phyloP scores from a whole-genome alignment of 345 rosid genomes.

The Brassica carinata region DNA sequence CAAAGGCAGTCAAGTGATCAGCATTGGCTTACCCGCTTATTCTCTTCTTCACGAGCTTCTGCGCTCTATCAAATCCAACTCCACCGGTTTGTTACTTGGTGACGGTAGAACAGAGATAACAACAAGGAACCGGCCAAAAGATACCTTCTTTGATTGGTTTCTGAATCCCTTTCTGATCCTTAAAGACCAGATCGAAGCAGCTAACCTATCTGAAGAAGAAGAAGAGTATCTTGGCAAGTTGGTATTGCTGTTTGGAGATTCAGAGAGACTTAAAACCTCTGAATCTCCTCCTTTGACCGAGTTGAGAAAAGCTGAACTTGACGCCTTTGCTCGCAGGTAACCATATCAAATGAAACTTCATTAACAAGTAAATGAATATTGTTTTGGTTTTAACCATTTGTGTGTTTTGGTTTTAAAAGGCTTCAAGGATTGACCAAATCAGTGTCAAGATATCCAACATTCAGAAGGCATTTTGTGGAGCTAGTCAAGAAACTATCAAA shows the following conservation, averaged over 20 bases:
- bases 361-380: background rate
- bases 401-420: conserved; percentile 44
- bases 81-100: conserved; percentile 57
- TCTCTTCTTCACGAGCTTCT: conserved; percentile 68
- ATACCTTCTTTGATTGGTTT: conserved; percentile 87
- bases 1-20: conserved; percentile 64
- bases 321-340: conserved; percentile 94
- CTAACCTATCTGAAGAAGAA: conserved; percentile 66
- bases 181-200: conserved; percentile 86
- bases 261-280: conserved; percentile 58
- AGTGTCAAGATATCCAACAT: conserved; percentile 83
- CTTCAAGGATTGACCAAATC: conserved; percentile 85
- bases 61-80: conserved; percentile 64
- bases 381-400: background rate
- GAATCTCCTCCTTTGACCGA: conserved; percentile 69
- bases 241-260: conserved; percentile 67
- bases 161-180: conserved; percentile 79
- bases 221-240: conserved; percentile 79
- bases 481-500: conserved; percentile 60
- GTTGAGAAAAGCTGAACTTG: conserved; percentile 78
- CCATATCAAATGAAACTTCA: background rate
- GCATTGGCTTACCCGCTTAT: conserved; percentile 86
- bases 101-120: conserved; percentile 70
- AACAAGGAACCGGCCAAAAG: conserved; percentile 74
- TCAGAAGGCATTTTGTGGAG: conserved; percentile 57